Evolutionary conservation across 352 stramenopile species (phyloP).

Genomic region (Phytophthora uliginosa): DNA sequence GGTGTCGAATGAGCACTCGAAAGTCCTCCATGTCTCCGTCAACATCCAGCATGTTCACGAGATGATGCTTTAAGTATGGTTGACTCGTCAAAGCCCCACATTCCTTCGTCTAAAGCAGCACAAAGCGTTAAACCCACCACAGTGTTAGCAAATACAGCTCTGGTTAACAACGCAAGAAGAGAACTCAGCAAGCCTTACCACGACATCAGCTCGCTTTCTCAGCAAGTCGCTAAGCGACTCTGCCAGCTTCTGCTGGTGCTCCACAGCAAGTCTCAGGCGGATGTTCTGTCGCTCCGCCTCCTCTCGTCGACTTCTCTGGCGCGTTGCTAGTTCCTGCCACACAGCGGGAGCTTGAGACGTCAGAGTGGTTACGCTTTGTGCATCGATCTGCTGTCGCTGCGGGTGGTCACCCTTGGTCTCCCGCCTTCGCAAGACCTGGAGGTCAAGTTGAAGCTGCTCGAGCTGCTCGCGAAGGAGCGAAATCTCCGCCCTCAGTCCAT

Average conservation of each 20-base stretch:
- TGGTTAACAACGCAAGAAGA: neutral
- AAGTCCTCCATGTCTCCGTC: constrained; percentile 3
- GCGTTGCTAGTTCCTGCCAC: neutral
- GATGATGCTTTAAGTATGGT: neutral
- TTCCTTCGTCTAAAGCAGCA: neutral
- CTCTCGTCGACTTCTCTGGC: neutral
- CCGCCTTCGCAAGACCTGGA: neutral
- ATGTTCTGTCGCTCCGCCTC: neutral
- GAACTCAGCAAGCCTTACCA: neutral
- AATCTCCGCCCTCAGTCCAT: neutral
- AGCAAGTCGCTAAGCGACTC: neutral
- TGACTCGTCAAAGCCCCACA: neutral
- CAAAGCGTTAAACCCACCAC: neutral
- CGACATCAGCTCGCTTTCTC: neutral
- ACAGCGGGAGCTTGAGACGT: neutral
- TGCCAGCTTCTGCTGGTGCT: neutral
- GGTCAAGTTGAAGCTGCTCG: neutral
- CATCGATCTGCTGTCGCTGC: neutral
- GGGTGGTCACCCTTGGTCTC: neutral
- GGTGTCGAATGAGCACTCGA: neutral
- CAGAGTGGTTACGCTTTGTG: neutral
- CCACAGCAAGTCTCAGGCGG: neutral
- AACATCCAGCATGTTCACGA: neutral
- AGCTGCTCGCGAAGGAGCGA: neutral
- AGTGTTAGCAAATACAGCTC: neutral